Percentiles rank a stretch among this genome's conserved stretches.
Conservation (phyloP, 2,329 filamentous ascomycete genomes). For the Diaporthe velutina region DNA sequence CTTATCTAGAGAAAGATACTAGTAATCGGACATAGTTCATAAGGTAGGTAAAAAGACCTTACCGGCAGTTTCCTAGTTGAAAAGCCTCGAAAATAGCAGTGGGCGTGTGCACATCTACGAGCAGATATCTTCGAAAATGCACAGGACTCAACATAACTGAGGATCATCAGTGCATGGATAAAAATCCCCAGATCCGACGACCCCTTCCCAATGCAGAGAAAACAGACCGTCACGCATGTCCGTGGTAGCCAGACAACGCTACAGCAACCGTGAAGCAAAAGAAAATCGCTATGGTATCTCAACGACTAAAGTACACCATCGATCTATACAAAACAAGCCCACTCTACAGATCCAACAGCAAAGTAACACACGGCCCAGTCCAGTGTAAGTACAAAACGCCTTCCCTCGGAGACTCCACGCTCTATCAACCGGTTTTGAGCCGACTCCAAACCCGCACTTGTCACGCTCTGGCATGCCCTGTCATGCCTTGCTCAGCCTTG, state of each 20-base stretch:
- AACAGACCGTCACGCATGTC: not conserved
- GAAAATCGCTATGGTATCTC: slow-evolving; percentile 32
- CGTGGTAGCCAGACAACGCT: not conserved
- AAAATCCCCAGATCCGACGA: not conserved
- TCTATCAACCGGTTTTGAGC: not conserved
- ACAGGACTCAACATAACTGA: not conserved
- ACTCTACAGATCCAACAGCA: not conserved
- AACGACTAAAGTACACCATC: slow-evolving; percentile 3
- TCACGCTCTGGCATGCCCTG: not conserved
- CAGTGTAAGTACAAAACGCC: slow-evolving; percentile 2
- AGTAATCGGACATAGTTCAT: not conserved
- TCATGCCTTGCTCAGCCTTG: not conserved
- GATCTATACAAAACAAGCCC: not conserved
- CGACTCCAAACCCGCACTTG: not conserved
- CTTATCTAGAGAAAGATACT: not conserved
- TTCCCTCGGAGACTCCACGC: slow-evolving; percentile 11
- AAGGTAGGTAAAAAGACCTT: not conserved
- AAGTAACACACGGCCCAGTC: slow-evolving; percentile 1
- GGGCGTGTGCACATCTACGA: not conserved
- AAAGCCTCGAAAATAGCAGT: not conserved
- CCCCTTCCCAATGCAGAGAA: no score
- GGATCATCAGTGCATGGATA: not conserved
- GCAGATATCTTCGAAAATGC: not conserved
- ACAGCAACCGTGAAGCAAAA: not conserved
- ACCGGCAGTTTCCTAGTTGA: not conserved